phyloP scores from a whole-genome alignment of 1,284 basidiomycete species.

The Golubevia pallescens region DNA sequence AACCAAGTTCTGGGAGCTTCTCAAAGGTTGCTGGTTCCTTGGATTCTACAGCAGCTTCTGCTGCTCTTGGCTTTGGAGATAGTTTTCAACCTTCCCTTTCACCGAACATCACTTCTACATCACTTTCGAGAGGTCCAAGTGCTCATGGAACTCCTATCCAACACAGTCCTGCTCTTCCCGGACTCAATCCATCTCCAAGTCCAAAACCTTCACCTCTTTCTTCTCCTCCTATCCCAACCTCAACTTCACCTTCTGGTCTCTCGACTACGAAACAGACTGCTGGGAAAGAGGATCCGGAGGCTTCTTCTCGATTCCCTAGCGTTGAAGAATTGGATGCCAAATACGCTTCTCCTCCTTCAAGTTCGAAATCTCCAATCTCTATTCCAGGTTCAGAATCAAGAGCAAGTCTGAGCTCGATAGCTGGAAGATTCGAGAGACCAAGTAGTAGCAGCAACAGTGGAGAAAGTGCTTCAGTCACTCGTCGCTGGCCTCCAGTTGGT shows the following conservation, averaged over 20 bases:
- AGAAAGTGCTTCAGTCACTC: too few relatives aligned
- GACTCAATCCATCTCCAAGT: constrained; percentile 22
- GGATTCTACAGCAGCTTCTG: too few relatives aligned
- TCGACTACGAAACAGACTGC: background rate
- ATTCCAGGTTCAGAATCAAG: constrained; percentile 27
- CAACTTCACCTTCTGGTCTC: background rate
- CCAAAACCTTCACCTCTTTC: constrained; percentile 21
- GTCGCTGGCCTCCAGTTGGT: too few relatives aligned
- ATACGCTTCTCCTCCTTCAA: constrained; percentile 12
- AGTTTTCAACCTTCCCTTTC: too few relatives aligned
- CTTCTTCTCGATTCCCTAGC: constrained; percentile 34
- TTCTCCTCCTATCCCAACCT: background rate
- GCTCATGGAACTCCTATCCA: constrained; percentile 16
- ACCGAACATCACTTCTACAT: too few relatives aligned
- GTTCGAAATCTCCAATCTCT: constrained; percentile 2
- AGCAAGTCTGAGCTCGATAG: constrained; percentile 31
- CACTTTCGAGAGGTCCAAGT: too few relatives aligned
- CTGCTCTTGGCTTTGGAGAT: too few relatives aligned
- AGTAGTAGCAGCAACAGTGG: background rate
- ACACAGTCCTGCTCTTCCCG: constrained; percentile 41
- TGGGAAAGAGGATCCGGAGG: constrained; percentile 6
- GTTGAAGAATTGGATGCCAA: constrained; percentile 39
- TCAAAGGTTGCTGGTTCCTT: too few relatives aligned
- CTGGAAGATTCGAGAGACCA: constrained; percentile 26
- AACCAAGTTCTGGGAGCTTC: too few relatives aligned